Evolutionary conservation across 2,329 filamentous ascomycete species (phyloP), one percentile per base, ranked within the genome.

Genomic region (Aspergillus pseudoterreus): DNA sequence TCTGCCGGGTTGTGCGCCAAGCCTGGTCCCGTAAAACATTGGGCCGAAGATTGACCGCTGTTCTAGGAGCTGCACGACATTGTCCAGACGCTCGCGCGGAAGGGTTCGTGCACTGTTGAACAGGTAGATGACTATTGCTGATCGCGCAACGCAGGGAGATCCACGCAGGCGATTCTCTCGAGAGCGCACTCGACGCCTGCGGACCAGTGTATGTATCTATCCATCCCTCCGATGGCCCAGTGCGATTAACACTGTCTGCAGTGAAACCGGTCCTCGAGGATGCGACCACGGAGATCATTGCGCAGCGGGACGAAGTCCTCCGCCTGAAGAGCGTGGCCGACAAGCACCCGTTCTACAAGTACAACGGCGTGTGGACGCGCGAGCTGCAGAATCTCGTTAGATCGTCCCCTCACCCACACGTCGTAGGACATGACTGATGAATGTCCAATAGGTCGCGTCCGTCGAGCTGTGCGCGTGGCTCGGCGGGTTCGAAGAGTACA

Each of bases 281-380:
- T 59, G 85, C 90, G 1, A 82, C 90, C 54, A 74, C 76, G 54
- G 82, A 82, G 51, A 88, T 97, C 67, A 76, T 82, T 57, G 82
- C 87, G 33, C 84, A 95, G 69, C 81, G 88, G 50, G 77, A 83
- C 44, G 87, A 86, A 42, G 81, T 96, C 43, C 74, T 77, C 51
- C 83, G 86, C 59, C 82, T 99, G 42, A 82, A 83, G 55, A 74
- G 79, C 49, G 82, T 89, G 49, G 90, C 92, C 2, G 92, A 90
- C 22, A 81, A 88, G 68, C 87, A 95, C 64, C 92, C 94, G 0
- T 99, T 97, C 78, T 99, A 97, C 84, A 96, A 96, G 81, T 96
- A 95, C 77, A 96, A 96, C 72, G 77, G 79, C 51, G 83, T 90
- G 69, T 99, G 94, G 94, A 82, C 84, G 24, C 83, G 90, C 52